phyloP scores from a whole-genome alignment of 1,284 basidiomycete species.

The Lignosus rhinocerotis region DNA sequence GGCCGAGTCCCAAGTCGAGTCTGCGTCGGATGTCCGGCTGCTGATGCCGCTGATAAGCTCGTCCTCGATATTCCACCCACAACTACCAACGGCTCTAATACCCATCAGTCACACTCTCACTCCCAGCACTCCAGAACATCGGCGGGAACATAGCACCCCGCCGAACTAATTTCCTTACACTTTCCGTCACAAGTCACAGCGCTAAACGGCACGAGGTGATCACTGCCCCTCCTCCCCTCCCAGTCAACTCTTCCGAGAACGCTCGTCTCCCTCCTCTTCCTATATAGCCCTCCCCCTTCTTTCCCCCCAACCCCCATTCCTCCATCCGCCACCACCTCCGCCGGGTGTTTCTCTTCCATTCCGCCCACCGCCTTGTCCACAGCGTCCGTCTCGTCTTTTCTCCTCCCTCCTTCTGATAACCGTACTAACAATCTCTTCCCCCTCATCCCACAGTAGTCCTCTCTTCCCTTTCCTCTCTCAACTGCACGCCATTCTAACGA shows the following conservation, averaged over 20 bases:
- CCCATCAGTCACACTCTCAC: neutral
- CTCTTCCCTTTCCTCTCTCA: constrained; percentile 41
- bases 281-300: constrained; percentile 9
- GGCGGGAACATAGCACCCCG: no score
- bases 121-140: no score
- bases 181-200: constrained; percentile 22
- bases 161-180: constrained; percentile 24
- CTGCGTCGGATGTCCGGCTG: constrained; percentile 14
- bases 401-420: constrained; percentile 19
- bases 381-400: constrained; percentile 32
- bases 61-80: constrained; percentile 2
- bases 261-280: neutral
- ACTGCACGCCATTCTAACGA: constrained; percentile 33
- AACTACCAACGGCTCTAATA: constrained; percentile 1
- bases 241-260: neutral
- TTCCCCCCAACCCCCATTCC: constrained; percentile 17
- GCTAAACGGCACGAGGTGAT: constrained; percentile 23
- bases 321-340: constrained; percentile 30
- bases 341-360: constrained; percentile 24
- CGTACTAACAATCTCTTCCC: constrained; percentile 5
- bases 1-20: constrained; percentile 12
- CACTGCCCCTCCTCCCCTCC: neutral
- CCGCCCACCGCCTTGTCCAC: constrained; percentile 11
- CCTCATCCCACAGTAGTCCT: constrained; percentile 32
- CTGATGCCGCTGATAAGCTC: constrained; percentile 24